Percentiles rank a stretch among this genome's conserved stretches.
Conservation (phyloP, 1,139 yeast species). For the Kodamaea alishanica region DNA sequence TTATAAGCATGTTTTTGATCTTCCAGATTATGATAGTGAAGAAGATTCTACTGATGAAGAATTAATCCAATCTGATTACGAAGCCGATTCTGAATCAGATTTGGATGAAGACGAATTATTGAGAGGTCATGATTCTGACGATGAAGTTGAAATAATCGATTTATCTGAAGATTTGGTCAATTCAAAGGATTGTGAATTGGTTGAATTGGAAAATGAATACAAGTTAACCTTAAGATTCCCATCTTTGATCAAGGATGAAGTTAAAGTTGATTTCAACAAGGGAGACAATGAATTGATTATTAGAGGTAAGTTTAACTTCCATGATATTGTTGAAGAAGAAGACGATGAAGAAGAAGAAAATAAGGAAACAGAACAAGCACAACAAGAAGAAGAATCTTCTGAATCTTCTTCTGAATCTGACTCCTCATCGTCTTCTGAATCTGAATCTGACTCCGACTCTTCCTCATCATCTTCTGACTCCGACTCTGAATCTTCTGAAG, state of each 20-base stretch:
- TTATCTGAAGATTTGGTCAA: slow-evolving; percentile 42
- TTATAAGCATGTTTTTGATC: slow-evolving; percentile 41
- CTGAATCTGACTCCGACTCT: slow-evolving; percentile 15
- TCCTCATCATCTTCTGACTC: slow-evolving; percentile 14
- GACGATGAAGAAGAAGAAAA: slow-evolving; percentile 22
- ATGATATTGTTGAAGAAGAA: slow-evolving; percentile 17
- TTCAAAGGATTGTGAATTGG: slow-evolving; percentile 46
- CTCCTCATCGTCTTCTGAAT: slow-evolving; percentile 10
- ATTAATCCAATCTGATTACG: slow-evolving; percentile 3
- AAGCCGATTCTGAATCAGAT: slow-evolving; percentile 11
- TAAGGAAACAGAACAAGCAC: slow-evolving; percentile 10
- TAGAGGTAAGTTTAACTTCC: slow-evolving; percentile 41
- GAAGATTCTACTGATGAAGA: slow-evolving; percentile 38
- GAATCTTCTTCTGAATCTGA: slow-evolving; percentile 12
- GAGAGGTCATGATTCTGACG: slow-evolving; percentile 33
- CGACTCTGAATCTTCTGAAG: slow-evolving; percentile 12
- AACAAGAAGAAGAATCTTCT: slow-evolving; percentile 4
- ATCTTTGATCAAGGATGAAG: slow-evolving; percentile 41
- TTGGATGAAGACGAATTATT: slow-evolving; percentile 24
- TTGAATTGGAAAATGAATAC: slow-evolving; percentile 38
- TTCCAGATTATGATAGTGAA: slow-evolving; percentile 34
- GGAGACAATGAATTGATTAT: slow-evolving; percentile 42
- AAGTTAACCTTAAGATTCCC: slow-evolving; percentile 45
- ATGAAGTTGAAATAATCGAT: slow-evolving; percentile 39
- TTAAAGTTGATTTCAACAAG: slow-evolving; percentile 41